These are phyloP conservation scores for Coemansia sp. DNA, from an alignment of 192 early-diverging fungal species.

Conservation along the genomic window DNA sequence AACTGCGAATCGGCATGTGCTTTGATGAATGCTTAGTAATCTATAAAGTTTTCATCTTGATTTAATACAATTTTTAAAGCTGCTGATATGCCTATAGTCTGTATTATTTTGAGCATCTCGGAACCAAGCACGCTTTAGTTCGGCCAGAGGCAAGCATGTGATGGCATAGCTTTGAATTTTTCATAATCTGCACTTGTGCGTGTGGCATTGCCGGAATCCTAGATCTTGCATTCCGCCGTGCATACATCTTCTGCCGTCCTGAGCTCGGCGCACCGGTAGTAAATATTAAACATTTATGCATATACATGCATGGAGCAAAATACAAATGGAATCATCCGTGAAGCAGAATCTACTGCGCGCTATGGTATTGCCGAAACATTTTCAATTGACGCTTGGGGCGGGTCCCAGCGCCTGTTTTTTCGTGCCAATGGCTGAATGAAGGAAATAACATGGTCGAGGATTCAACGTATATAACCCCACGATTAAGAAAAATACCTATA, in stretches of 20 bases:
- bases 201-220: constrained; percentile 1
- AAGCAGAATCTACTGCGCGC: constrained; percentile 2
- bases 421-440: too few relatives aligned
- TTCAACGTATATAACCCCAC: constrained; percentile 1
- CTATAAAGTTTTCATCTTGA: too few relatives aligned
- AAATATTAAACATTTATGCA: not conserved
- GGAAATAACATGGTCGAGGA: not conserved
- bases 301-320: not conserved
- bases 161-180: too few relatives aligned
- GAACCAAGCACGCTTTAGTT: too few relatives aligned
- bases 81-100: too few relatives aligned
- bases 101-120: too few relatives aligned
- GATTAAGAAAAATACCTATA: not conserved
- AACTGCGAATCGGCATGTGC: too few relatives aligned
- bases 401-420: too few relatives aligned
- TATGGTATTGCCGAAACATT: not conserved
- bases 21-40: too few relatives aligned
- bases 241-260: not conserved
- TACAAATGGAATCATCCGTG: constrained; percentile 5
- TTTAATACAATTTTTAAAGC: too few relatives aligned
- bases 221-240: not conserved
- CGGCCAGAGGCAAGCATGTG: too few relatives aligned
- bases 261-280: not conserved
- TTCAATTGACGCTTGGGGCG: not conserved
- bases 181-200: not conserved